Evolutionary conservation across 495 filamentous ascomycete genomes (phyloP), one percentile per base, ranked within the genome.

Genomic region (Evernia prunastri): DNA sequence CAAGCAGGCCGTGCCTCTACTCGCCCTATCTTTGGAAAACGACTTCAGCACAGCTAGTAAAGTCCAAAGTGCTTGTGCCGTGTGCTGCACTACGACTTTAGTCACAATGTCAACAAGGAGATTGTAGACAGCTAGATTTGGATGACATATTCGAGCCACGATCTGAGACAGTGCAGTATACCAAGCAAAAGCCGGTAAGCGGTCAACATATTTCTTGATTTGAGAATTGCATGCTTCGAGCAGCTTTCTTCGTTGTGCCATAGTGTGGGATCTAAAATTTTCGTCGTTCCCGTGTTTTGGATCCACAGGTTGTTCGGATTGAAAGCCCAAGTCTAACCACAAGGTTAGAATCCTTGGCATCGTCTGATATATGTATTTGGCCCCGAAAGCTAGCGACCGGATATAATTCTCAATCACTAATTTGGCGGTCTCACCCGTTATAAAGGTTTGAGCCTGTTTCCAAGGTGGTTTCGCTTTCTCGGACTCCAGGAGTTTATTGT

Each of bases 291-390:
- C 85, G 57, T 85, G 78, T 68, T 85, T 88, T 12, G 84, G 80
- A 66, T 90, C 88, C 40, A 88, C 76, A 29, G 82, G 76, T 65
- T 87, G 84, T 61, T 86, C 80, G 54, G 89, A 81, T 56, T 88
- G 85, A 10, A 86, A 85, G 7, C 91, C 92, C 61, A 97, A 82
- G 71, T 97, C 94, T 36, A 97, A 79, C 91, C 94, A 99, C 20
- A 99, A 80, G 0, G 95, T 97, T 31, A 99, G 72, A 27, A 96
- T 77, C 58, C 92, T 87, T 15, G 94, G 94, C 37, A 99, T 77
- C 0, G 92, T 96, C 70, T 97, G 91, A 68, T 92, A 95, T 29
- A 96, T 85, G 72, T 97, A 97, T 76, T 97, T 99, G 43, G 89
- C 89, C 11, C 94, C 94, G 71, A 86, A 92, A 25, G 82, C 83